Base-by-base conservation (phyloP, 345 rosid genomes). In the Eucalyptus pauciflora region DNA sequence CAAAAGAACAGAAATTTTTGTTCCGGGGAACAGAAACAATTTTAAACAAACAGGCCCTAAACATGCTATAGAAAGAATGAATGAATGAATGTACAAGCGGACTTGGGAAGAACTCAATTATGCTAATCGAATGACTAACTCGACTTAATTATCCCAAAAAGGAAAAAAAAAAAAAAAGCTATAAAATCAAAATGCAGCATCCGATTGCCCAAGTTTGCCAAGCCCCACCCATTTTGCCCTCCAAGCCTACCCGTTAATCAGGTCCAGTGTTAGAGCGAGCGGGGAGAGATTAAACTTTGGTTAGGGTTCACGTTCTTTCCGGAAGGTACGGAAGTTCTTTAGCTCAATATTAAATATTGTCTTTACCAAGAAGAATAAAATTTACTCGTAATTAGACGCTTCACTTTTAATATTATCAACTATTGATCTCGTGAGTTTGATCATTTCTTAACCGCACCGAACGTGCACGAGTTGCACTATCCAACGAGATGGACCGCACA, bases 281-380 rank as follows among this genome's bases (percentile, higher is more conserved):
- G 0, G 2, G 83, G 8, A 76, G 85, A 76, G 2, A 11, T 10
- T 10, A 25, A 20, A 11, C 48, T 76, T 6, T 5, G 48, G 16
- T 37, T 41, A 41, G 85, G 25, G 8, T 11, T 20, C 25, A 76
- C 24, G 1, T 41, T 22, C 16, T 20, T 20, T 20, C 9, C 2
- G 2, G 45, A 41, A 41, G 14, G 15, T 10, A 25, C 15, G 3
- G 24, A 20, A 20, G 15, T 76, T 41, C 27, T 76, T 76, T 22
- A 20, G 83, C 24, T 76, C 24, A 20, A 76, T 24, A 76, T 41
- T 15, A 20, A 37, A 41, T 20, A 22, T 10, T 3, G 25, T 6
- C 5, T 18, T 71, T 20, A 67, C 22, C 22, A 12, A 29, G 5
- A 37, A 69, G 22, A 69, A 31, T 31, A 9, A 69, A 69, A 31